phyloP scores from a whole-genome alignment of 2,329 filamentous ascomycete species.

The Ophiostoma perfectum region DNA sequence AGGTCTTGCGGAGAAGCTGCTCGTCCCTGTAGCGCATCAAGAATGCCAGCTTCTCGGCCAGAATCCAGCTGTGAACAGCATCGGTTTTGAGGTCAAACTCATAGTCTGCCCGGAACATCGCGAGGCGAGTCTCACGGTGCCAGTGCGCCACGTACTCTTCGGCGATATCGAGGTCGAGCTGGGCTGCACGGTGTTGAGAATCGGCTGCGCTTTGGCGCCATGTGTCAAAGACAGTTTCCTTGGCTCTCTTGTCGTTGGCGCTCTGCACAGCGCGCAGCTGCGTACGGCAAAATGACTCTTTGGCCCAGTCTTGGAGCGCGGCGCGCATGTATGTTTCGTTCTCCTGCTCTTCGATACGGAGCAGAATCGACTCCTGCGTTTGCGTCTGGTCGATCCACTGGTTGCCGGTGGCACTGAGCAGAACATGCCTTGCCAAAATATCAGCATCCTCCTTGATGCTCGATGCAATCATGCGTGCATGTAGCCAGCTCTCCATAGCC shows the following conservation, averaged over 20 bases:
- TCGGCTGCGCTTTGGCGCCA: conserved; percentile 19
- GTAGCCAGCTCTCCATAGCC: conserved; percentile 28
- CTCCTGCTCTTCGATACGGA: conserved; percentile 23
- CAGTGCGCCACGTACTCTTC: conserved; percentile 29
- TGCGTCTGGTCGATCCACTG: conserved; percentile 23
- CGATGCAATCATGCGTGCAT: conserved; percentile 17
- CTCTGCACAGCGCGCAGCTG: conserved; percentile 19
- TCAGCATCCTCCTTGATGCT: conserved; percentile 24
- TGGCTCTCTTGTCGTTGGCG: not conserved
- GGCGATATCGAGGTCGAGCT: conserved; percentile 22
- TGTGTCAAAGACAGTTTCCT: not conserved
- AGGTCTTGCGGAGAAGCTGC: conserved; percentile 20
- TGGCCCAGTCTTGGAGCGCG: conserved; percentile 25
- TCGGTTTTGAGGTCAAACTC: conserved; percentile 25
- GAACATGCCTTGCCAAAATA: conserved; percentile 22
- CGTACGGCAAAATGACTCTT: conserved; percentile 12
- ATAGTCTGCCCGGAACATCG: conserved; percentile 24
- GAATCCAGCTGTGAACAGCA: conserved; percentile 30
- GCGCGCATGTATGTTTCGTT: conserved; percentile 13
- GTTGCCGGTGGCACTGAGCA: conserved; percentile 24
- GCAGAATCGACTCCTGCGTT: conserved; percentile 9
- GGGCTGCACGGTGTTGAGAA: conserved; percentile 7
- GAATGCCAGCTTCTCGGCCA: conserved; percentile 30
- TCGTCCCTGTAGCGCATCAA: conserved; percentile 28
- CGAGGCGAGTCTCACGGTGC: conserved; percentile 30